Evolutionary conservation across 371 early-diverging fungal species (phyloP).

Genomic region (Mortierella polycephala): DNA sequence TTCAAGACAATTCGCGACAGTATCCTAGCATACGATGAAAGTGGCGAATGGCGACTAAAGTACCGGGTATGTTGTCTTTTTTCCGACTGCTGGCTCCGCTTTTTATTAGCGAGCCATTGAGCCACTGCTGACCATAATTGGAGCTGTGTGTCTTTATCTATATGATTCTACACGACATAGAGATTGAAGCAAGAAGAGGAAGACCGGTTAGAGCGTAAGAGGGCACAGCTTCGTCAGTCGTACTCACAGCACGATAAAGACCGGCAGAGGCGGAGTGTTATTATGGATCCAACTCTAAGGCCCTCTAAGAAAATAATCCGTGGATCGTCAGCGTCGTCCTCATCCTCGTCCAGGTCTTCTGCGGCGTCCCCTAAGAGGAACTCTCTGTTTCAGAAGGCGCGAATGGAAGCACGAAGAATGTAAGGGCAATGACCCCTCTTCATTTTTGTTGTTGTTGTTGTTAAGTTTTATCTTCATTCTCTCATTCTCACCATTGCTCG

Average conservation of each 20-base stretch:
- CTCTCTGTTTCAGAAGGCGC: constrained; percentile 47
- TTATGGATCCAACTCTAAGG: constrained; percentile 37
- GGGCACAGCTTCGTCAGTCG: constrained; percentile 42
- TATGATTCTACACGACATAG: background rate
- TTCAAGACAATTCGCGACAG: constrained; percentile 29
- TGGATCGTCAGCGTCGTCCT: background rate
- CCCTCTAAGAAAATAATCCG: constrained; percentile 19
- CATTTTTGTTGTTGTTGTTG: background rate
- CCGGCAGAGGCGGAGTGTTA: constrained; percentile 42
- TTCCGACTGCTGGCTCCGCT: background rate
- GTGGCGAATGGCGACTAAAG: constrained; percentile 48
- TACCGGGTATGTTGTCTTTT: constrained; percentile 19
- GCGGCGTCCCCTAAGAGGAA: constrained; percentile 28
- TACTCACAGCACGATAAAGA: constrained; percentile 42
- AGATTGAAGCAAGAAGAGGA: constrained; percentile 33
- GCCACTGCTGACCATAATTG: background rate
- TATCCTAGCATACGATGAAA: constrained; percentile 23
- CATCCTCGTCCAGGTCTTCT: constrained; percentile 15
- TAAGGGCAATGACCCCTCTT: constrained; percentile 1
- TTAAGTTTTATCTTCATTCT: background rate
- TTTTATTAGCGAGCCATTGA: background rate
- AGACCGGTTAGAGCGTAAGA: constrained; percentile 25
- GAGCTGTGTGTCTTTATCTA: background rate
- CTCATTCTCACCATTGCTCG: background rate
- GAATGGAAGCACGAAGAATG: constrained; percentile 46